Evolutionary conservation across 192 early-diverging fungal genomes (phyloP), one percentile per base, ranked within the genome.

Genomic region (Pilobolus umbonatus): DNA sequence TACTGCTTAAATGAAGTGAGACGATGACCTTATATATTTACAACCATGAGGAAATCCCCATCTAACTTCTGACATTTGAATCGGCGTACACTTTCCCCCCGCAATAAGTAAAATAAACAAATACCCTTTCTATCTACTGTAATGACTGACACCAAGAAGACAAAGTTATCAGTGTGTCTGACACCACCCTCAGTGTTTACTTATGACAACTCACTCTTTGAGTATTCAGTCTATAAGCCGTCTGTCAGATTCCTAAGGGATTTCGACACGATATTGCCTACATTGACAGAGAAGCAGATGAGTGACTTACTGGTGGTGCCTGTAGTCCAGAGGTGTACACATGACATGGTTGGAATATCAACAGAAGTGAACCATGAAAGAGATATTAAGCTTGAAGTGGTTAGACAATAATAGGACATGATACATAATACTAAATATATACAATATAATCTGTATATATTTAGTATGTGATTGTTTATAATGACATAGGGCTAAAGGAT

Each of bases 281-380:
- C 80, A 24, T 49, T 84, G 64, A 64, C 55, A 30, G 28, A 53
- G 2, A 55, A 57, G 55, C 65, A 63, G 25, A 62, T 77, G 24
- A 69, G 71, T 5, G 61, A 78, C 12, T 58, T 94, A 12, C 38
- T 91, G 28, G 79, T 97, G 19, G 80, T 97, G 3, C 91, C 93
- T 14, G 85, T 83, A 0, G 90, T 95, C 62, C 90, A 94, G 64
- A 78, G 76, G 55, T 87, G 88, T 42, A 47, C 50, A 1, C 62
- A 84, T 25, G 91, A 95, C 36, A 82, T 98, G 80, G 82, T 92
- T 24, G 87, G 85, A 32, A 80, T 87, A 39, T 80, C 78, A 22
- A 61, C 69, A 3, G 82, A 77, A 19, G 82, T 89, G 17, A 85
- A 91, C 64, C 65, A 62, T 17, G 95, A 98, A 59, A 85, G 91